Evolutionary conservation across 345 rosid species (phyloP), one percentile per base, ranked within the genome.

Genomic region (Linum usitatissimum): DNA sequence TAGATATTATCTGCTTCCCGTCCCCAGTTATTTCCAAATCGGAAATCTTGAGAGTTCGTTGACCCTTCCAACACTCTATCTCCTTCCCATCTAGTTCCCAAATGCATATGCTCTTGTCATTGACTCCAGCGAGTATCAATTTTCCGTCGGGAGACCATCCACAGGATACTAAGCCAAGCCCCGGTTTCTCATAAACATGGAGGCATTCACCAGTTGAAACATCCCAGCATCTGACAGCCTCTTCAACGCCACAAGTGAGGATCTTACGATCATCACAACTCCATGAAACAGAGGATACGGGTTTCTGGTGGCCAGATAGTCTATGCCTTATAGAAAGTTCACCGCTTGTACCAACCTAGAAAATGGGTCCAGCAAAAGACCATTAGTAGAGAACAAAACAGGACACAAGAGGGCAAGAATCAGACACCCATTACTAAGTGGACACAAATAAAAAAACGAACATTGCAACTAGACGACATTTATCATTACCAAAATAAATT

Each of bases 101-200:
- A 73, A 79, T 63, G 68, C 81, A 74, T 57, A 85, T 77, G 72
- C 81, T 79, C 73, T 69, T 80, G 60, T 85, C 84, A 28, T 55
- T 80, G 62, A 75, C 66, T 23, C 90, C 87, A 31, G 80, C 71
- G 65, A 76, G 74, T 68, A 85, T 69, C 53, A 68, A 68, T 56
- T 65, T 76, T 34, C 85, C 84, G 39, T 82, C 76, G n/a, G 84
- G 81, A 65, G 73, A 83, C 90, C 90, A 85, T 14, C 79, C 87
- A 40, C 90, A 85, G 14, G 87, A 85, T 57, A 85, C 75, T 59
- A 77, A 63, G 21, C 90, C 84, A 39, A 72, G 40, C 49, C 85
- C 82, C 28, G 64, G 59, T 70, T 80, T 85, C 59, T 79, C 87
- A 49, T 82, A 80, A 57, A 80, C 76, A 61, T 64, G 76, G 61